These are phyloP conservation scores for Rhizopogon sp. DNA, from an alignment of 768 basidiomycete genomes.

Conservation along the genomic window DNA sequence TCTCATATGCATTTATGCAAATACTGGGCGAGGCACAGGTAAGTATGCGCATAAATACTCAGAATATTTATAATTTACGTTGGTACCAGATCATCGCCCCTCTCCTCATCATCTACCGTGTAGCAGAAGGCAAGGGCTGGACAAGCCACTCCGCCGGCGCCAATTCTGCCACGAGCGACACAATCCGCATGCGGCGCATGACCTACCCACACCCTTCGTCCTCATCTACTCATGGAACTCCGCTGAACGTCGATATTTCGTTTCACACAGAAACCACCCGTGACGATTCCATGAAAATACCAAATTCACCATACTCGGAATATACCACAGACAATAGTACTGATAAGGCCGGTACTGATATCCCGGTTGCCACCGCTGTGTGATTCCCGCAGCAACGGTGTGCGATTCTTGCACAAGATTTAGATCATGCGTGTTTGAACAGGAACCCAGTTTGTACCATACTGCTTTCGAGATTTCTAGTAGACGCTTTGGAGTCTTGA, in stretches of 20 bases:
- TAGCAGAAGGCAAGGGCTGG: conserved; percentile 44
- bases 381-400: background rate
- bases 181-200: conserved; percentile 10
- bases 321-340: too few relatives aligned
- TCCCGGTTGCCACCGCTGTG: background rate
- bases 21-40: conserved; percentile 28
- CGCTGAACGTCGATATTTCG: background rate
- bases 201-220: background rate
- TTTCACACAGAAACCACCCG: background rate
- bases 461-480: too few relatives aligned
- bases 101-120: conserved; percentile 42
- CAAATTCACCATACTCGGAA: background rate
- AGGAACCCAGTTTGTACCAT: too few relatives aligned
- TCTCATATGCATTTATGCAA: conserved; percentile 25
- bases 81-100: conserved; percentile 37
- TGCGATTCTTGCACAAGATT: background rate
- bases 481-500: too few relatives aligned
- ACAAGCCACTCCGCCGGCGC: conserved; percentile 8
- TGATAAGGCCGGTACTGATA: too few relatives aligned
- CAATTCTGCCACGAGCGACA: background rate
- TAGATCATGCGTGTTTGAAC: background rate
- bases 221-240: background rate
- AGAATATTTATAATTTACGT: background rate
- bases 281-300: background rate
- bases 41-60: background rate